Evolutionary conservation across 139 green algal genomes (phyloP).

Genomic region (Pycnococcus provasolii): DNA sequence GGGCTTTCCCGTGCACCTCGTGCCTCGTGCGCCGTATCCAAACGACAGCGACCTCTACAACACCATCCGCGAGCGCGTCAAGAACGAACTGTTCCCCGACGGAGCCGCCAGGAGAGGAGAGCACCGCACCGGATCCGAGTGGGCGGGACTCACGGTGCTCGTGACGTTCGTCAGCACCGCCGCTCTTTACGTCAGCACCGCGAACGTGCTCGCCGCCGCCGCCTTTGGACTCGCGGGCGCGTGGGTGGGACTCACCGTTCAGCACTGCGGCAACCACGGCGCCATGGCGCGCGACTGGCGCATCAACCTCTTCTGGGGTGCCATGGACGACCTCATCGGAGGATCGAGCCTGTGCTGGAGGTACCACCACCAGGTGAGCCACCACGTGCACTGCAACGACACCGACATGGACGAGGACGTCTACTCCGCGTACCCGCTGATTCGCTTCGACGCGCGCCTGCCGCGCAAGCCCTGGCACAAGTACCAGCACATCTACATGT

Average conservation of each 20-base stretch:
- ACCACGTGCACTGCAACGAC: conserved; percentile 85
- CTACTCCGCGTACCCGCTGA: conserved; percentile 52
- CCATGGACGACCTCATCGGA: conserved; percentile 61
- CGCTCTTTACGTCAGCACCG: conserved; percentile 40
- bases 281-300: conserved; percentile 62
- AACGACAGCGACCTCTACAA: conserved; percentile 62
- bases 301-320: conserved; percentile 58
- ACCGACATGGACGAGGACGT: conserved; percentile 72
- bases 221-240: conserved; percentile 57
- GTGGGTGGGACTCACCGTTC: conserved; percentile 68
- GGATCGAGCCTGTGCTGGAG: conserved; percentile 69
- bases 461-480: conserved; percentile 56
- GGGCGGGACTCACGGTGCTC: conserved; percentile 47
- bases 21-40: conserved; percentile 58
- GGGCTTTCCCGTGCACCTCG: conserved; percentile 61
- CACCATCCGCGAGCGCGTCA: conserved; percentile 54
- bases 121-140: conserved; percentile 58
- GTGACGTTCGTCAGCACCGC: conserved; percentile 44
- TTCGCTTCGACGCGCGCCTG: conserved; percentile 65
- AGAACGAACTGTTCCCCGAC: conserved; percentile 58
- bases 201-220: conserved; percentile 44
- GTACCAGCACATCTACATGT: conserved; percentile 80
- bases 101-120: conserved; percentile 9
- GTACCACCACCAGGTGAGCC: conserved; percentile 75
- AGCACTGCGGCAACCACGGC: conserved; percentile 82